Evolutionary conservation across 352 stramenopile genomes (phyloP).

Genomic region (Pythium insidiosum): DNA sequence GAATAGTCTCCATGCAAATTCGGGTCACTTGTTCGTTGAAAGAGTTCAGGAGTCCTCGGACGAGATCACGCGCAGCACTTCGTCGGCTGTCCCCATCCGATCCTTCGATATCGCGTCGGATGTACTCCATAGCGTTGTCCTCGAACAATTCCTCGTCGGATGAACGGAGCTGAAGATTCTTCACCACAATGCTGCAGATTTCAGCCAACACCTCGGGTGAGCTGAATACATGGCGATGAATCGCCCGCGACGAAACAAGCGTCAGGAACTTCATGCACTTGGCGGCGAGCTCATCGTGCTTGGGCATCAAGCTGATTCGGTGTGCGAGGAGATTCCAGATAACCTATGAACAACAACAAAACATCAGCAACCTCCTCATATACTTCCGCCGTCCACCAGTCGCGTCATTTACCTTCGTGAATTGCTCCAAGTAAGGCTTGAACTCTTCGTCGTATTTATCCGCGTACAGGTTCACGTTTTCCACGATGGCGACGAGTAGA

Average conservation of each 20-base stretch:
- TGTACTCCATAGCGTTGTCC: constrained; percentile 98
- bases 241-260: constrained; percentile 90
- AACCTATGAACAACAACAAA: constrained; percentile 6
- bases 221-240: constrained; percentile 89
- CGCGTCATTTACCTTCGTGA: constrained; percentile 62
- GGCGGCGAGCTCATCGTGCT: constrained; percentile 94
- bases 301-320: constrained; percentile 69
- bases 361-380: background rate
- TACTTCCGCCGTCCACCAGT: too few relatives aligned
- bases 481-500: constrained; percentile 92
- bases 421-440: constrained; percentile 90
- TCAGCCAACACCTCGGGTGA: constrained; percentile 71
- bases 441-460: constrained; percentile 99
- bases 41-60: constrained; percentile 92
- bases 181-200: constrained; percentile 97
- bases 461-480: constrained; percentile 97
- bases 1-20: constrained; percentile 92
- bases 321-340: constrained; percentile 78
- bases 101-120: constrained; percentile 97
- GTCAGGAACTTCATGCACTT: constrained; percentile 97
- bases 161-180: constrained; percentile 96
- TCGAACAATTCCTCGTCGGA: constrained; percentile 97
- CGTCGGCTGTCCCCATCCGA: constrained; percentile 95
- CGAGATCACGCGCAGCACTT: constrained; percentile 92
- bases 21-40: constrained; percentile 91